phyloP scores from a whole-genome alignment of 2,329 filamentous ascomycete genomes.

The Trichoderma brevicompactum region DNA sequence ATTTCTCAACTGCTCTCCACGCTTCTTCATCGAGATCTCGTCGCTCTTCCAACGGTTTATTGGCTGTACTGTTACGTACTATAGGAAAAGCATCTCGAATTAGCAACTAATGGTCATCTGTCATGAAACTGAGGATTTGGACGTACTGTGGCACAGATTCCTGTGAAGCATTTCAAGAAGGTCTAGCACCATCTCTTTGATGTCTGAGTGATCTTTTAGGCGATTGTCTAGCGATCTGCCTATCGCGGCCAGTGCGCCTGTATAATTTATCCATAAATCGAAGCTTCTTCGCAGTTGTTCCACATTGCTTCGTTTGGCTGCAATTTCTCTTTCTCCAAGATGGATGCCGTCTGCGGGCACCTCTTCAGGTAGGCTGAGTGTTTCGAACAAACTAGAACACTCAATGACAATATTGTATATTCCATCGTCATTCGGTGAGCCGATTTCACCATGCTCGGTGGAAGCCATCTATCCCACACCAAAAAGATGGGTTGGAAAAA shows the following conservation, averaged over 20 bases:
- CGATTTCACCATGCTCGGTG: not conserved
- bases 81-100: not conserved
- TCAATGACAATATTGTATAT: not conserved
- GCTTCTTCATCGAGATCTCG: not conserved
- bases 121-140: no score
- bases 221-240: not conserved
- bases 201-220: not conserved
- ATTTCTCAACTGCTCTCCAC: not conserved
- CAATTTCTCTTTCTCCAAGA: not conserved
- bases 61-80: no score
- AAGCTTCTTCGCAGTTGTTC: not conserved
- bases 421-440: not conserved
- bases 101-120: not conserved
- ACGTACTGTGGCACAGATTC: not conserved
- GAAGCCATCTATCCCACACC: not conserved
- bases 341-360: not conserved
- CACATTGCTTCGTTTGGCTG: not conserved
- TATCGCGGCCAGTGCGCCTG: not conserved
- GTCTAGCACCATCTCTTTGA: not conserved
- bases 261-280: not conserved
- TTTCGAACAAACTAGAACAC: not conserved
- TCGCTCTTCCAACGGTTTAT: not conserved
- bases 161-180: not conserved
- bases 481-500: no score
- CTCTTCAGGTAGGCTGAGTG: not conserved